Evolutionary conservation across 495 filamentous ascomycete species (phyloP).

Genomic region (Aspergillus asperescens): DNA sequence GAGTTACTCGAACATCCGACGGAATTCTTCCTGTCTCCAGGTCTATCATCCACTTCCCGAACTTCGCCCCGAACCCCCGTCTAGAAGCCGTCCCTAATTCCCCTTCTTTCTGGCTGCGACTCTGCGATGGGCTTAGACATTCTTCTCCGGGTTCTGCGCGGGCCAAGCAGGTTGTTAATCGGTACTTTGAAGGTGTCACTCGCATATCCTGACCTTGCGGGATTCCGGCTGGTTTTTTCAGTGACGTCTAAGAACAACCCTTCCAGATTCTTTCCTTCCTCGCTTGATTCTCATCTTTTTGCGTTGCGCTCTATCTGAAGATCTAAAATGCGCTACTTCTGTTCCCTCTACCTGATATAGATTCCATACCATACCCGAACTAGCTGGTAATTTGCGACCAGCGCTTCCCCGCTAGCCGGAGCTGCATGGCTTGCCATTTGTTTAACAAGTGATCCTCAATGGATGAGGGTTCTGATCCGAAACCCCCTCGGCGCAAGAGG

Average conservation of each 20-base stretch:
- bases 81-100: constrained; percentile 9
- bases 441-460: constrained; percentile 31
- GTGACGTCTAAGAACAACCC: constrained; percentile 6
- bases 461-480: constrained; percentile 42
- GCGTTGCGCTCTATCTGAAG: neutral
- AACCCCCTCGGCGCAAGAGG: constrained; percentile 52
- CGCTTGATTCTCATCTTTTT: neutral
- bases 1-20: constrained; percentile 3
- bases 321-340: neutral
- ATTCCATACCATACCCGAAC: neutral
- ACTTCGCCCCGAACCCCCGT: constrained; percentile 17
- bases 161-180: constrained; percentile 4
- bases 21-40: neutral
- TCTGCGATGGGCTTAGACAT: constrained; percentile 19
- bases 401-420: neutral
- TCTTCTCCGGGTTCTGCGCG: constrained; percentile 7
- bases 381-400: neutral
- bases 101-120: constrained; percentile 12
- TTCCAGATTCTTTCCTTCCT: neutral
- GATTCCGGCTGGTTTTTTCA: constrained; percentile 5
- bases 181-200: neutral
- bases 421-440: constrained; percentile 26
- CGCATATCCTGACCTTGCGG: constrained; percentile 9
- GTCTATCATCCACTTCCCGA: constrained; percentile 18
- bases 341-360: neutral